These are phyloP conservation scores for Alternaria longipes DNA, from an alignment of 2,329 filamentous ascomycete species.

Conservation along the genomic window DNA sequence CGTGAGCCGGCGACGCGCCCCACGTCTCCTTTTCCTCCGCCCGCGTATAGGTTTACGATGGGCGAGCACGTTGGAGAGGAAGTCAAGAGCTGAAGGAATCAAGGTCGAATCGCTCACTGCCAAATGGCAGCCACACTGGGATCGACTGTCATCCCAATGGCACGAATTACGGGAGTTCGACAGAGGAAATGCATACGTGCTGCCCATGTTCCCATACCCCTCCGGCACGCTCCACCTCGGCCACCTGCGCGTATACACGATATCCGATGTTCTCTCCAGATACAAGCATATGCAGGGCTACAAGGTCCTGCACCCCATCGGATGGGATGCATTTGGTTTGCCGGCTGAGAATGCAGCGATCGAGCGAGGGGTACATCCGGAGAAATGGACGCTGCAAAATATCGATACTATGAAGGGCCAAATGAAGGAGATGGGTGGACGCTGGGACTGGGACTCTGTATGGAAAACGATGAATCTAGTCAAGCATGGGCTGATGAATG, in stretches of 20 bases:
- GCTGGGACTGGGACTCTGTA: slow-evolving; percentile 85
- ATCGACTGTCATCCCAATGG: slow-evolving; percentile 22
- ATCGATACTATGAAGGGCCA: slow-evolving; percentile 87
- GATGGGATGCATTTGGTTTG: slow-evolving; percentile 92
- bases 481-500: slow-evolving; percentile 15
- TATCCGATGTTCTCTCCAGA: slow-evolving; percentile 84
- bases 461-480: not conserved
- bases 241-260: slow-evolving; percentile 88
- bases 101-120: slow-evolving; percentile 29
- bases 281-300: slow-evolving; percentile 78
- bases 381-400: slow-evolving; percentile 80
- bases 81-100: slow-evolving; percentile 15
- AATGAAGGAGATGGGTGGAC: slow-evolving; percentile 78
- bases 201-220: slow-evolving; percentile 94
- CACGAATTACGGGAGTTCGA: slow-evolving; percentile 20
- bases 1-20: slow-evolving; percentile 36
- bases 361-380: slow-evolving; percentile 79
- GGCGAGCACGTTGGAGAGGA: slow-evolving; percentile 10
- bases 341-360: slow-evolving; percentile 93
- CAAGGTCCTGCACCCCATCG: slow-evolving; percentile 85
- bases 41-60: slow-evolving; percentile 20
- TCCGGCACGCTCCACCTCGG: slow-evolving; percentile 87
- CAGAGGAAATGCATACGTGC: slow-evolving; percentile 68
- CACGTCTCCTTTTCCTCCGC: slow-evolving; percentile 17
- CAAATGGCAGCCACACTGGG: slow-evolving; percentile 66